Base-by-base conservation (phyloP, 768 basidiomycete genomes). In the Mrakia gelida region DNA sequence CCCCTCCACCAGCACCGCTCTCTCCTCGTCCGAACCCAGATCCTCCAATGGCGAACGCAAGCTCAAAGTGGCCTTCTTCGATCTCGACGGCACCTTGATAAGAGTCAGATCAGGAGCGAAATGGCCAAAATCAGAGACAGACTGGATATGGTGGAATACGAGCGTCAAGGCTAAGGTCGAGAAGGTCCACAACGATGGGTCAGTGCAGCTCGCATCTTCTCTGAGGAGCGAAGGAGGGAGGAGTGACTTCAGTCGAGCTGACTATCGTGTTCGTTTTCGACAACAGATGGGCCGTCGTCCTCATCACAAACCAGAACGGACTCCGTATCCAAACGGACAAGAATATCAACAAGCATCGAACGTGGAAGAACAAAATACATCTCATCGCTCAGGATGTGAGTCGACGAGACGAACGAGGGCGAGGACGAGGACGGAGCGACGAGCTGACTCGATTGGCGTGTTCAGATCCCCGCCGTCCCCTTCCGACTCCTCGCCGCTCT, bases 21-120 rank as follows among this genome's bases (percentile, higher is more conserved):
- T 9, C 54, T 52, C 70, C 49, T 30, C 45, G 2, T 13, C 45
- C 16, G 13, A 16, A 41, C 4, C 41, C 43, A 26, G 6, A 1
- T 34, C 43, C 21, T 71, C 45, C 5, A 45, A 10, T 10, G 11
- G 9, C 45, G 45, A 45, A 45, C 11, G 11, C 4, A 45, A 15
- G 45, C 11, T 45, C n/a, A 91, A 90, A 80, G 88, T 94, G 45
- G 91, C 92, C 15, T 88, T 90, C 18, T 92, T 95, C 80, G 95
- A 97, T 83, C 85, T 97, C 32, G 95, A 97, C 82, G 93, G 92
- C 3, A 95, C 93, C 0, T 81, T 95, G 78, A 94, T 97, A 83
- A 82, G 84, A 75, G 83, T 87, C 0, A 77, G 79, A 52, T 84
- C 83, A 23, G 85, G 84, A 10, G 80, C 68, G 30, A 82, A 82